Conservation (phyloP, 345 rosid species). For the Isatis tinctoria region DNA sequence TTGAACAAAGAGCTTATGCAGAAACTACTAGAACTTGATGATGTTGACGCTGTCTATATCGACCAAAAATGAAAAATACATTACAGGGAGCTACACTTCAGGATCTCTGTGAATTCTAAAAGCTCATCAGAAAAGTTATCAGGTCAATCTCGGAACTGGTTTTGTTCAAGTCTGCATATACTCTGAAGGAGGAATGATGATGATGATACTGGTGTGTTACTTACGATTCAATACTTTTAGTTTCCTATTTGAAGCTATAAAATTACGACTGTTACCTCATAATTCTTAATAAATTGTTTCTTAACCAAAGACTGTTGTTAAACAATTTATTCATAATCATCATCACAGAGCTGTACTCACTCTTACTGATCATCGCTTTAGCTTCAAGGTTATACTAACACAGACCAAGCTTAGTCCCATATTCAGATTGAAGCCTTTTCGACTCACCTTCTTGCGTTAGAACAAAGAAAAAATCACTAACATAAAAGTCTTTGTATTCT, state of each 20-base stretch:
- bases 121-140: not conserved
- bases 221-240: not conserved
- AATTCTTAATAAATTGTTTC: not conserved
- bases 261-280: not conserved
- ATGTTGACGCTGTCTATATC: conserved; percentile 82
- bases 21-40: conserved; percentile 83
- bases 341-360: not conserved
- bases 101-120: not conserved
- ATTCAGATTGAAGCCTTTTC: too few relatives aligned
- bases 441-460: too few relatives aligned
- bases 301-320: not conserved
- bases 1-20: conserved; percentile 82
- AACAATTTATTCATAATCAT: not conserved
- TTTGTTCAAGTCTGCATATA: conserved; percentile 18
- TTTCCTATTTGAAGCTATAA: not conserved
- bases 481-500: too few relatives aligned
- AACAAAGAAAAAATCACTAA: too few relatives aligned
- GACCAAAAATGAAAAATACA: conserved; percentile 57
- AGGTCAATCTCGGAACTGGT: conserved; percentile 1
- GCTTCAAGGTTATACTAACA: not conserved
- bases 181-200: not conserved
- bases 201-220: not conserved
- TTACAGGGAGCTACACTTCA: conserved; percentile 2
- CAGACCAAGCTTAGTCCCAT: not conserved
- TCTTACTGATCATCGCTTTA: not conserved